Evolutionary conservation across 768 basidiomycete genomes (phyloP), one percentile per base, ranked within the genome.

Genomic region (Suillus ampliporus): DNA sequence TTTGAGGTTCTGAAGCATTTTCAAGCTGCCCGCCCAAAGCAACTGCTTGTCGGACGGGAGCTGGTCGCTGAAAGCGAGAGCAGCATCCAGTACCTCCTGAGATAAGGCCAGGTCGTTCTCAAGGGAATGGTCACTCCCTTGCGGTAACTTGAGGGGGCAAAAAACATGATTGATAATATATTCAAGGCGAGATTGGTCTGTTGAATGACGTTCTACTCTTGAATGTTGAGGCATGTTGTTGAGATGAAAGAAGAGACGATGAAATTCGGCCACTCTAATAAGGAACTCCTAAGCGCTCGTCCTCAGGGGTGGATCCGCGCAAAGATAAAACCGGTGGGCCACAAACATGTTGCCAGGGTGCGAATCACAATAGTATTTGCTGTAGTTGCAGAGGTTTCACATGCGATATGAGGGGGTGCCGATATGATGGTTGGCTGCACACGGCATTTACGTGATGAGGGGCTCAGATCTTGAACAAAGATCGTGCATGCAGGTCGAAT

Each of bases 141-240:
- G 75, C 1, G 82, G 82, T 7, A 83, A 71, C 41, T 71, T 72
- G 1, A 79, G 76, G 5, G 83, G 83, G 10, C 77, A 64, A 64
- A 83, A 83, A 0, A 83, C 70, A 57, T 84, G 83, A 7, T 77
- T 76, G 17, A 81, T 57, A 34, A 77, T 65, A 64, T 81, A 84
- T 13, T 67, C 23, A n/a, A 68, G 57, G n/a, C 43, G 9, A 19
- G 43, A 21, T 21, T 44, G 43, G 43, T 44, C 43, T 44, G 19
- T 38, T 4, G 9, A 11, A 10, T 38, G 43, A 10, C 8, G n/a
- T n/a, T 44, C 0, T 1, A 44, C 19, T n/a, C n/a, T n/a, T 21
- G 43, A 21, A 44, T 44, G n/a, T 44, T 44, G n/a, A n/a, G 9
- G 43, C 43, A 44, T 44, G 19, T 3, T 44, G 10, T 44, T 19